Conservation (phyloP, 176 grass and related monocot species). For the Hordeum vulgare region MorexV3_pseudomolecules_assembly NC_058524.1:282013156-282013655, state of each 20-base stretch:
- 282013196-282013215: constrained; percentile 82
- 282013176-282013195: constrained; percentile 98
- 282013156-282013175: constrained; percentile 97
- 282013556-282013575: neutral
- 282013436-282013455: too few relatives aligned
- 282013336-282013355: constrained; percentile 51
- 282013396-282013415: too few relatives aligned
- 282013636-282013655: neutral
- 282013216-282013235: constrained; percentile 90
- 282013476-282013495: neutral
- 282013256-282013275: constrained; percentile 85
- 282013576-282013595: neutral
- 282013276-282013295: constrained; percentile 88
- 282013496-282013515: neutral
- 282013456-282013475: too few relatives aligned
- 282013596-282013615: neutral
- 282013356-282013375: too few relatives aligned
- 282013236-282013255: constrained; percentile 84
- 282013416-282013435: too few relatives aligned
- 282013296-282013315: constrained; percentile 84
- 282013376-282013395: too few relatives aligned
- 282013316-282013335: constrained; percentile 78
- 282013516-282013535: neutral
- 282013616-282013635: neutral
- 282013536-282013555: neutral